phyloP scores from a whole-genome alignment of 2,329 filamentous ascomycete genomes.

The Pseudogymnoascus sp. region DNA sequence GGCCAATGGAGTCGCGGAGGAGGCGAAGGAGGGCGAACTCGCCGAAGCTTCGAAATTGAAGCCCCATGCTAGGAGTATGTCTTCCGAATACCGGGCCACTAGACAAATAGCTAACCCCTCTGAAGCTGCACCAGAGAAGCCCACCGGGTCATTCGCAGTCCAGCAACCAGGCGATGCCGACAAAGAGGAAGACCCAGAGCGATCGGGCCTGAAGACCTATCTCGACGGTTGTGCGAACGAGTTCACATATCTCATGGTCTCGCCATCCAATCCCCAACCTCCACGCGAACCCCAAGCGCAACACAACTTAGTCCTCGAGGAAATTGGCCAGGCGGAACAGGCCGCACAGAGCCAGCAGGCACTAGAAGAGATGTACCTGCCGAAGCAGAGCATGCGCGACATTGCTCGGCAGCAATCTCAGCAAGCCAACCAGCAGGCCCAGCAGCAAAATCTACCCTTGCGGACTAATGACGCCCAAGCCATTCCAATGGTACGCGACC shows the following conservation, averaged over 20 bases:
- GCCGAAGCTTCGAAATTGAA: background rate
- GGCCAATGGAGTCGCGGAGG: slow-evolving; percentile 38
- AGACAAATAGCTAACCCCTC: background rate
- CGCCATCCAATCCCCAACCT: slow-evolving; percentile 56
- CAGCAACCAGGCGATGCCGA: slow-evolving; percentile 37
- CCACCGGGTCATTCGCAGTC: slow-evolving; percentile 32
- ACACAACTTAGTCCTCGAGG: background rate
- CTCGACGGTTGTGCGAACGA: slow-evolving; percentile 58
- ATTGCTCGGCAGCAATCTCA: slow-evolving; percentile 40
- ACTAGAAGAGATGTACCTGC: slow-evolving; percentile 26
- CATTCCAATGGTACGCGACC: slow-evolving; percentile 45
- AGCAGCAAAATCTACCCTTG: slow-evolving; percentile 23
- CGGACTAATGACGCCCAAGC: slow-evolving; percentile 36
- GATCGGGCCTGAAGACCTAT: slow-evolving; percentile 50
- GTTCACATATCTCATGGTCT: slow-evolving; percentile 61
- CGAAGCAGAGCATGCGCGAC: slow-evolving; percentile 20
- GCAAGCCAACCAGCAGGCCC: slow-evolving; percentile 43
- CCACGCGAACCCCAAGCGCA: slow-evolving; percentile 50
- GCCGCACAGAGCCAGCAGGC: slow-evolving; percentile 28
- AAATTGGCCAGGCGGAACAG: background rate
- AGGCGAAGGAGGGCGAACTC: background rate
- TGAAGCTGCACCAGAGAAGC: slow-evolving; percentile 16
- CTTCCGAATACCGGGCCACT: background rate
- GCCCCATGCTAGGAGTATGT: background rate
- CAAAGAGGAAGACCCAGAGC: slow-evolving; percentile 31